Percentiles rank a stretch among this genome's conserved stretches.
Conservation (phyloP, 1,139 yeast species). For the Wickerhamiella pararugosa region DNA sequence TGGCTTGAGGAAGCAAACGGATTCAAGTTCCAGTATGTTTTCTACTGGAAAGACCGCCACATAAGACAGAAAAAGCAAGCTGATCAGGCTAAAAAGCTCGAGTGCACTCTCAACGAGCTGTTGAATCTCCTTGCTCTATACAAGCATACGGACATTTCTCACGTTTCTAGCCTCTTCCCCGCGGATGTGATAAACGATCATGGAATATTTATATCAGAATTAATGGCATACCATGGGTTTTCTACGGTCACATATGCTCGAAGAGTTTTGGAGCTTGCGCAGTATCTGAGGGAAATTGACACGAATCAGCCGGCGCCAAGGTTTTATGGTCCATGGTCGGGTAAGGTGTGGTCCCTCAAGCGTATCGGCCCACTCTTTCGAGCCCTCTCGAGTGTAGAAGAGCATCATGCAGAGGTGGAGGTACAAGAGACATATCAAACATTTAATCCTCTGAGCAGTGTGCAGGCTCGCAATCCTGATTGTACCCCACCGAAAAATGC, state of each 20-base stretch:
- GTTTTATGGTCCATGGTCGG: not conserved
- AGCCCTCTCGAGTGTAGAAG: not conserved
- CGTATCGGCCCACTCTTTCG: no score
- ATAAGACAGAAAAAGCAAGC: not conserved
- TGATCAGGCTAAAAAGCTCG: not conserved
- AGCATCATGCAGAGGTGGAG: not conserved
- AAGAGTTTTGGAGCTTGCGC: not conserved
- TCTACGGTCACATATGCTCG: slow-evolving; percentile 2
- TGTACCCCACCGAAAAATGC: slow-evolving; percentile 18
- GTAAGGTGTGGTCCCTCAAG: no score
- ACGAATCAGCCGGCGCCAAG: not conserved
- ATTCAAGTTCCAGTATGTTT: not conserved
- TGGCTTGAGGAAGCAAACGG: slow-evolving; percentile 13
- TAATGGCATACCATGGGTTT: slow-evolving; percentile 5
- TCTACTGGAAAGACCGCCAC: not conserved
- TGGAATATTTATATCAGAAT: not conserved
- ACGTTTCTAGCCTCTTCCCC: not conserved
- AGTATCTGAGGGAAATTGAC: not conserved
- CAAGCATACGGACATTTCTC: not conserved
- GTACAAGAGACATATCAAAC: not conserved
- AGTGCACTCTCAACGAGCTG: not conserved
- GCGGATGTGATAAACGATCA: not conserved
- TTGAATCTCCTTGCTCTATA: not conserved
- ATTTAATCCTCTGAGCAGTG: slow-evolving; percentile 3
- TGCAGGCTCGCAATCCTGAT: slow-evolving; percentile 18